phyloP scores from a whole-genome alignment of 805 yeast genomes.

The Zygoascus biomembranicola region DNA sequence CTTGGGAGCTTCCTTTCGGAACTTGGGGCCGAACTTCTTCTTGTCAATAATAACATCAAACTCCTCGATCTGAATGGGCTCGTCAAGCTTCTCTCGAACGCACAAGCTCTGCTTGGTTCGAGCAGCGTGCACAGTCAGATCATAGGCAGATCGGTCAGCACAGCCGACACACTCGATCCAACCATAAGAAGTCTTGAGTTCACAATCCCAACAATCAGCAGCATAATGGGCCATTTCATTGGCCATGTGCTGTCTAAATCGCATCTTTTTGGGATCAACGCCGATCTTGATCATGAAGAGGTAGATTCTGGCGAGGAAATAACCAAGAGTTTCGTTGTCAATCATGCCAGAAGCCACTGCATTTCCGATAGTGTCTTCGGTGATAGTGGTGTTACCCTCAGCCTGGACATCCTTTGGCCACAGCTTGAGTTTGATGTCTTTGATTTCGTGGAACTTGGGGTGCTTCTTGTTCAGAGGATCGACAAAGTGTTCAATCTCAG shows the following conservation, averaged over 20 bases:
- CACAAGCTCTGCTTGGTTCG: slow-evolving; percentile 92
- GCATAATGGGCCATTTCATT: slow-evolving; percentile 99
- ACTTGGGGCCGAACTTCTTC: slow-evolving; percentile 96
- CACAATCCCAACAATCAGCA: slow-evolving; percentile 99
- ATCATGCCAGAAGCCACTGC: slow-evolving; percentile 85
- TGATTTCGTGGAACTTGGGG: slow-evolving; percentile 67
- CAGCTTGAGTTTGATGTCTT: slow-evolving; percentile 64
- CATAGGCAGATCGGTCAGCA: slow-evolving; percentile 98
- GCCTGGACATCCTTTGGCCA: slow-evolving; percentile 84
- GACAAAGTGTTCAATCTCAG: slow-evolving; percentile 97
- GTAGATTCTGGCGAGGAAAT: slow-evolving; percentile 90
- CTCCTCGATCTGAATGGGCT: slow-evolving; percentile 74
- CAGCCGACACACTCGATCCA: slow-evolving; percentile 99
- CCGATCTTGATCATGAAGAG: slow-evolving; percentile 81
- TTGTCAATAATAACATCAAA: slow-evolving; percentile 83
- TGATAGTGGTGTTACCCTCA: slow-evolving; percentile 66
- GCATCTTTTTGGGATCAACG: slow-evolving; percentile 69
- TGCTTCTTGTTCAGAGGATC: slow-evolving; percentile 87
- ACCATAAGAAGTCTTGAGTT: slow-evolving; percentile 89
- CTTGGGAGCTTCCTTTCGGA: slow-evolving; percentile 92
- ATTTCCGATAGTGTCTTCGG: slow-evolving; percentile 69
- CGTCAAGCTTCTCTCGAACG: slow-evolving; percentile 82
- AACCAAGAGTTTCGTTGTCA: slow-evolving; percentile 95
- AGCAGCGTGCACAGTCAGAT: slow-evolving; percentile 88
- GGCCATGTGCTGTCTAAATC: slow-evolving; percentile 98